A percentile compares a stretch with the other conserved stretches of the same genome.
phyloP scores from a whole-genome alignment of 2,329 filamentous ascomycete species.

The Kalaharituber pfeilii region DNA sequence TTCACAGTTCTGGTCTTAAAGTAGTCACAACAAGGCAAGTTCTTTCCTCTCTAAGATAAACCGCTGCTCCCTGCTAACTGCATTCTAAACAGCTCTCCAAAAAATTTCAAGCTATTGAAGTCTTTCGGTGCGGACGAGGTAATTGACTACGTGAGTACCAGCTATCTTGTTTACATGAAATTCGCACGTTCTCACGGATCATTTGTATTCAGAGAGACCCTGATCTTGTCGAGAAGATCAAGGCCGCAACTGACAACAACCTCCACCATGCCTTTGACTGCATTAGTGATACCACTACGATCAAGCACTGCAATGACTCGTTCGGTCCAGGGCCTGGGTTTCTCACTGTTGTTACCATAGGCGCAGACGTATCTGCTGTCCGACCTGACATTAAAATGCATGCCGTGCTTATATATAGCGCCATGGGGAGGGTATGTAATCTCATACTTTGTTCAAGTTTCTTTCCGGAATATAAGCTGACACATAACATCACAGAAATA shows the following conservation, averaged over 20 bases:
- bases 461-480: too few relatives aligned
- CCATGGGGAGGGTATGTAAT: not conserved
- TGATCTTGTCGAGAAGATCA: conserved; percentile 7
- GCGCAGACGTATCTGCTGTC: not conserved
- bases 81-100: not conserved
- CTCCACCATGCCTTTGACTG: conserved; percentile 4
- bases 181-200: not conserved
- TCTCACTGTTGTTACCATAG: not conserved
- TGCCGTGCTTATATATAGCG: not conserved
- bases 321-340: not conserved
- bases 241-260: conserved; percentile 1
- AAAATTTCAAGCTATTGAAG: conserved; percentile 6
- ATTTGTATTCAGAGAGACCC: not conserved
- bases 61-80: not conserved
- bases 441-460: not conserved
- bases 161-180: not conserved
- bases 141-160: conserved; percentile 8
- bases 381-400: not conserved
- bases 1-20: conserved; percentile 2
- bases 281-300: conserved; percentile 5
- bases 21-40: conserved; percentile 3
- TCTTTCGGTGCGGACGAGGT: conserved; percentile 6
- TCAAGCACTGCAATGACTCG: not conserved
- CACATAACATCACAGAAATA: too few relatives aligned
- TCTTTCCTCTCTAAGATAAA: not conserved